These are phyloP conservation scores for Xylariales sp. DNA, from an alignment of 2,329 filamentous ascomycete species.

Conservation along the genomic window DNA sequence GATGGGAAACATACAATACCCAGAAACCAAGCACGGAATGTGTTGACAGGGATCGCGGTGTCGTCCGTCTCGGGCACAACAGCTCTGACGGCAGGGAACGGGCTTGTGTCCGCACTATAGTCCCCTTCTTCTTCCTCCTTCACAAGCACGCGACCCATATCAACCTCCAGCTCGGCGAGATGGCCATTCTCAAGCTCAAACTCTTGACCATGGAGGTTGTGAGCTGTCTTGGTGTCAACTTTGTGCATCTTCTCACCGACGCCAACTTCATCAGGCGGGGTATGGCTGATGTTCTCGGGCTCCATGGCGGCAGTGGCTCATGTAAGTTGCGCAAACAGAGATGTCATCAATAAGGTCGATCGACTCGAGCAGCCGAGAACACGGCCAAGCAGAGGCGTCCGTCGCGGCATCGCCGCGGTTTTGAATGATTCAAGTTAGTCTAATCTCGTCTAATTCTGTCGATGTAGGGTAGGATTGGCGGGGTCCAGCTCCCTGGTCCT, in stretches of 20 bases:
- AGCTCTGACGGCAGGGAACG: constrained; percentile 26
- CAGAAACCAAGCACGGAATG: constrained; percentile 38
- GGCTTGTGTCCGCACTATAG: constrained; percentile 26
- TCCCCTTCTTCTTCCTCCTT: constrained; percentile 25
- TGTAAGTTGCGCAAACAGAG: neutral
- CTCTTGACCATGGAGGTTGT: constrained; percentile 13
- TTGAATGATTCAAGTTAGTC: neutral
- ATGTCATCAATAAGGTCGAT: neutral
- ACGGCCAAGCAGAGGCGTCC: neutral
- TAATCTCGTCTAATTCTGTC: no score
- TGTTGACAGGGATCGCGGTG: constrained; percentile 35
- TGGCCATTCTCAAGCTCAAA: constrained; percentile 22
- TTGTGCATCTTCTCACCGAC: neutral
- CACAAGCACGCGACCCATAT: constrained; percentile 21
- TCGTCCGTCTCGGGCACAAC: constrained; percentile 30
- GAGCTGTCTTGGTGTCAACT: constrained; percentile 12
- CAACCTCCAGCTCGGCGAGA: constrained; percentile 27
- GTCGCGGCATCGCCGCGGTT: constrained; percentile 5
- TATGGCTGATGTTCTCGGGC: constrained; percentile 8
- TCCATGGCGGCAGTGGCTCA: neutral
- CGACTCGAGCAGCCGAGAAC: constrained; percentile 1
- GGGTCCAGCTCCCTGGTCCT: no score
- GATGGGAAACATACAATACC: constrained; percentile 26
- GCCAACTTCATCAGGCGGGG: constrained; percentile 3
- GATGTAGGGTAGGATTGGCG: no score